These are phyloP conservation scores for Globisporangium yorkense DNA, from an alignment of 352 stramenopile genomes.

Conservation along the genomic window DNA sequence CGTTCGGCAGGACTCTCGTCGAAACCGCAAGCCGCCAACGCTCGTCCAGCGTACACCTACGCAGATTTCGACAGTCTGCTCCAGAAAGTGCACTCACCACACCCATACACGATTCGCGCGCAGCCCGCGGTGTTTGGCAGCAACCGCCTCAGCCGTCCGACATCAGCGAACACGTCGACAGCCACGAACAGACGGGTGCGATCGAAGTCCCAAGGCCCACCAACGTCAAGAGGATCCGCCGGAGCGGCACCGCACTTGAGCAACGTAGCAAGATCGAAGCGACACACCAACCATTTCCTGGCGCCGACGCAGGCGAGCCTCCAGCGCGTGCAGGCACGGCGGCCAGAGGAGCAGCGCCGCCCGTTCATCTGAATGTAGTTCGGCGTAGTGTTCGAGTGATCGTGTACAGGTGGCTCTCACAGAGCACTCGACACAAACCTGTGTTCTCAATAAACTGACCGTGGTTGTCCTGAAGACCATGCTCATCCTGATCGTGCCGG, in stretches of 20 bases:
- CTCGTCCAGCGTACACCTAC: conserved; percentile 7
- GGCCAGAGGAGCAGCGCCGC: conserved; percentile 20
- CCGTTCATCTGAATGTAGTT: conserved; percentile 29
- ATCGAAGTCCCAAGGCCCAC: conserved; percentile 14
- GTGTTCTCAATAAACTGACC: too few species aligned
- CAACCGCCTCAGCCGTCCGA: background rate
- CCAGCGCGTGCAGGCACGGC: conserved; percentile 30
- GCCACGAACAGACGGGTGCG: conserved; percentile 1
- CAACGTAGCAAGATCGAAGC: conserved; percentile 5
- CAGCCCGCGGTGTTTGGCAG: conserved; percentile 6
- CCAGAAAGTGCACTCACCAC: conserved; percentile 21
- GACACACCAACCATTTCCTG: conserved; percentile 52
- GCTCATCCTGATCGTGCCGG: too few species aligned
- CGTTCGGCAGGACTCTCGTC: background rate
- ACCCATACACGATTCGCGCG: conserved; percentile 20
- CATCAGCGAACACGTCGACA: background rate
- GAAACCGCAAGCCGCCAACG: background rate
- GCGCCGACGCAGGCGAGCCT: conserved; percentile 65
- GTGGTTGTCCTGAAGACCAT: too few species aligned
- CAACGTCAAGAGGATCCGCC: conserved; percentile 2
- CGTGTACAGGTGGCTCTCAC: too few species aligned
- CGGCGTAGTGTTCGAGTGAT: background rate
- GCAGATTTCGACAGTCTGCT: conserved; percentile 41
- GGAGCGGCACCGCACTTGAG: background rate
- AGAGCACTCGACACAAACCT: too few species aligned